Base-by-base conservation (phyloP, 2,329 filamentous ascomycete species). In the Phymatotrichopsis omnivora region DNA sequence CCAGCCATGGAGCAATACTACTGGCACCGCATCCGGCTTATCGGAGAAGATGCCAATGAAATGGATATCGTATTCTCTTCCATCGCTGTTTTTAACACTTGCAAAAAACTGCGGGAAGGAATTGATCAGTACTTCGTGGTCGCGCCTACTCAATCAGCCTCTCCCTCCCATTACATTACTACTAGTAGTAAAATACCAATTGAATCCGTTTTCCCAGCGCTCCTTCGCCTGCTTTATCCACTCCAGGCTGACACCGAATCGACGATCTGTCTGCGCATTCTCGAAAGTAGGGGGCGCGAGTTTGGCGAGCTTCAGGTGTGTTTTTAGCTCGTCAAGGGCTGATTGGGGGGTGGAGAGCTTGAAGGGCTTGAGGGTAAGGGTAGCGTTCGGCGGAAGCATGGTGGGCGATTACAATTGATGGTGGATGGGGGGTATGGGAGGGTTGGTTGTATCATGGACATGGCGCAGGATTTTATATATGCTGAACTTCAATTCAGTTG, bases 271-370 rank as follows among this genome's bases (percentile, higher is more conserved):
- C n/a, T 64, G 61, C 14, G 60, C 59, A 56, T 71, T 72, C 54
- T 73, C 71, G 30, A 64, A 75, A 2, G 68, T 69, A 3, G 60
- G 56, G 1, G 70, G 68, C 0, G 65, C 70, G 10, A 74, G 61
- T 36, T 65, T 68, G 3, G 70, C 69, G 4, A 72, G 58, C 37
- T 63, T 62, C 7, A 74, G 55, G 1, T 75, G 60, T 3, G 66
- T 62, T 42, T 65, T 63, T 49, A 75, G 66, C 11, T 70, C 65
- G 12, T 62, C 48, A 1, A 75, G 47, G 28, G 68, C 64, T 17
- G 64, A 56, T 5, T 72, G 66, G 1, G 66, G 58, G 5, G 71
- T 60, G 11, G 62, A 53, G 16, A 66, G 61, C 7, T 58, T 65
- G 59, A 71, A 73, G 0, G 66, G 65, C 14, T 60, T 62, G 11